Conservation (phyloP, 176 grass and related monocot genomes). For the Bromus sterilis region DNA sequence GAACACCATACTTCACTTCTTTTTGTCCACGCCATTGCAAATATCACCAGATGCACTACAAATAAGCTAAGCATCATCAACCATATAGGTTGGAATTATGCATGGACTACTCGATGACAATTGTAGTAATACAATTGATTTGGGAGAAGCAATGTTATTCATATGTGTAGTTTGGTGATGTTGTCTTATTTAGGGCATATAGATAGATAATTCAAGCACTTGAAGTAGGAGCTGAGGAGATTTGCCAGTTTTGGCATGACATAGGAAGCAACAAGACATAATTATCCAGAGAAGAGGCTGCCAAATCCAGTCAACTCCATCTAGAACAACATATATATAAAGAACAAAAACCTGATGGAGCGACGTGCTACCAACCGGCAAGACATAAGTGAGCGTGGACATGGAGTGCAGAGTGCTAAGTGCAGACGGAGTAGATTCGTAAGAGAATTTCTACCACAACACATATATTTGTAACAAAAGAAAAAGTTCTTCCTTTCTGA, state of each 20-base stretch:
- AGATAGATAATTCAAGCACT: neutral
- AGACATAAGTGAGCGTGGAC: neutral
- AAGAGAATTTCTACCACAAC: neutral
- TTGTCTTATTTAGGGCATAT: neutral
- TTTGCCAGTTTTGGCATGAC: neutral
- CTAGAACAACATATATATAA: neutral
- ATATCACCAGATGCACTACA: neutral
- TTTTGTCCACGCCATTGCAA: neutral
- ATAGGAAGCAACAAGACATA: constrained; percentile 11
- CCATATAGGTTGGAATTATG: neutral
- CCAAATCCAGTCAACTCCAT: neutral
- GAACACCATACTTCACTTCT: neutral
- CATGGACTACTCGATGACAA: neutral
- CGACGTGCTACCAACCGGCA: constrained; percentile 10
- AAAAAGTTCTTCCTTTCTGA: too few species aligned
- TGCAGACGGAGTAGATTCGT: neutral
- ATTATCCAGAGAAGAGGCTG: neutral
- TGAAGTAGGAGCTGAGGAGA: neutral
- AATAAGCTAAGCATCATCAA: neutral
- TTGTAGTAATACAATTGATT: neutral
- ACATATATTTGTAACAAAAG: neutral
- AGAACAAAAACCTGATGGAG: constrained; percentile 17
- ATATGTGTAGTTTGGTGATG: neutral
- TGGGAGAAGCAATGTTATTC: neutral
- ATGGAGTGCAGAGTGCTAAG: too few species aligned